These are phyloP conservation scores for Draba incana DNA, from an alignment of 345 rosid genomes.

Conservation along the genomic window DNA sequence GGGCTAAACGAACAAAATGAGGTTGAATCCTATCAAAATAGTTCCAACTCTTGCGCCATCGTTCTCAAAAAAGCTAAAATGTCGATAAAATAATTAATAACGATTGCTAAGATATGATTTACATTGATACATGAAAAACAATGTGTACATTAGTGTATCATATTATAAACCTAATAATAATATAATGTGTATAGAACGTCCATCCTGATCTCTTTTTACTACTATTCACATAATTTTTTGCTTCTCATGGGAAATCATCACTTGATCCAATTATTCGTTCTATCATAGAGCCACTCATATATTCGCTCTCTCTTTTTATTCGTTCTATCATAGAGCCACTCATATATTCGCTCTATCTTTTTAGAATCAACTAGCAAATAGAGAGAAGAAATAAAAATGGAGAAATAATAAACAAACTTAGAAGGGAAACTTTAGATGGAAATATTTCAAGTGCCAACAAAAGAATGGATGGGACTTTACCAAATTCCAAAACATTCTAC, in stretches of 20 bases:
- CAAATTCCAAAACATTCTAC: conserved; percentile 14
- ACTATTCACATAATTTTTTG: neutral
- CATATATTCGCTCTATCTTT: neutral
- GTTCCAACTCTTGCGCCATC: too few relatives aligned
- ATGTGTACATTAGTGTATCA: neutral
- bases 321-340: neutral
- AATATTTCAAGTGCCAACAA: conserved; percentile 1
- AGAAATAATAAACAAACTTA: neutral
- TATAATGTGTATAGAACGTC: too few relatives aligned
- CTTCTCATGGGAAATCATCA: conserved; percentile 1
- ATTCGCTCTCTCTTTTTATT: neutral
- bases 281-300: neutral
- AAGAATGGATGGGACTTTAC: conserved; percentile 17
- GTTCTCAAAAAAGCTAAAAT: too few relatives aligned
- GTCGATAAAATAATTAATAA: too few relatives aligned
- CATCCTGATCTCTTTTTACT: too few relatives aligned
- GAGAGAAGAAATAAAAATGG: neutral
- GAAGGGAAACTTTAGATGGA: neutral
- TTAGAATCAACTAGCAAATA: neutral
- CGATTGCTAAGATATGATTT: too few relatives aligned
- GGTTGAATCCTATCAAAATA: too few relatives aligned
- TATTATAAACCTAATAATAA: neutral
- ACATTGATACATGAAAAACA: too few relatives aligned
- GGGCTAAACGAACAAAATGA: too few relatives aligned
- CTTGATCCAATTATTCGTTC: neutral